Conservation (phyloP, 2,329 filamentous ascomycete genomes). For the Botrytis elliptica region DNA sequence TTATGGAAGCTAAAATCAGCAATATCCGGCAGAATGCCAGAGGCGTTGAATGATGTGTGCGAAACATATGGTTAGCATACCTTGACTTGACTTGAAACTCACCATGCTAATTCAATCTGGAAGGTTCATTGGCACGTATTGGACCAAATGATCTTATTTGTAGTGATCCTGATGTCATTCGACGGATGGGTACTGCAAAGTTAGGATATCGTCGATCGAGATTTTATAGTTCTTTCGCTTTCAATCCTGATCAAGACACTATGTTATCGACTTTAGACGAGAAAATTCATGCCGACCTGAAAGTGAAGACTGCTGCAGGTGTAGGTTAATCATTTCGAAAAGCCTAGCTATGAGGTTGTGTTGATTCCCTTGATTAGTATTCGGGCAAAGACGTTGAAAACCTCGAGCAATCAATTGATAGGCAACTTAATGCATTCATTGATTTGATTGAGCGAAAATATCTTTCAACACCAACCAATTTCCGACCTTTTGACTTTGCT, state of each 20-base stretch:
- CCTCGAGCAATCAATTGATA: constrained; percentile 51
- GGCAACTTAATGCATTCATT: constrained; percentile 25
- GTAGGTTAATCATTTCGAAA: constrained; percentile 35
- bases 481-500: constrained; percentile 49
- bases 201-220: constrained; percentile 30
- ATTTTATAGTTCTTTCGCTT: constrained; percentile 46
- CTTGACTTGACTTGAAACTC: neutral
- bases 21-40: neutral
- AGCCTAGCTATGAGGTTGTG: no score
- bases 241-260: constrained; percentile 55
- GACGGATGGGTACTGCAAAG: constrained; percentile 29
- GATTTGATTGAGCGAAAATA: constrained; percentile 32
- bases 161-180: constrained; percentile 27
- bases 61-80: neutral
- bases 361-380: constrained; percentile 41
- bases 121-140: constrained; percentile 28
- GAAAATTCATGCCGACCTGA: constrained; percentile 39
- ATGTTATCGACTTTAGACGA: constrained; percentile 53
- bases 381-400: constrained; percentile 51
- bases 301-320: constrained; percentile 50
- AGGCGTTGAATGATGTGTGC: neutral
- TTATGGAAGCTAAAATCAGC: neutral
- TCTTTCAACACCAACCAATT: constrained; percentile 41
- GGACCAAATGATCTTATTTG: constrained; percentile 30
- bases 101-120: neutral